Conservation (phyloP, 2,329 filamentous ascomycete species). For the Fusarium xyrophilum region DNA sequence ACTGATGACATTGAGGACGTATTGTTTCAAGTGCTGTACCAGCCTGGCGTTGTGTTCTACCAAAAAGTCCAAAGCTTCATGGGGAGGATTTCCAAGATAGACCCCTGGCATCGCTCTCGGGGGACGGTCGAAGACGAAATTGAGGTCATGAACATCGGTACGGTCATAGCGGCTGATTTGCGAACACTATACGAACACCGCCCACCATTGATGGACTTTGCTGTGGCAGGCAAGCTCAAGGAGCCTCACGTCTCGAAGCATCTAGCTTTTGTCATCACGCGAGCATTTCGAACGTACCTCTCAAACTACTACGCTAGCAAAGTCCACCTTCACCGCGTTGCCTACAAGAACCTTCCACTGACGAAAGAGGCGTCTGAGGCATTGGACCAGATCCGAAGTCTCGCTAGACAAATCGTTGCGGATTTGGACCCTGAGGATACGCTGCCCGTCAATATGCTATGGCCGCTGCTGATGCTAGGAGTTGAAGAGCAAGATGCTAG, state of each 20-base stretch:
- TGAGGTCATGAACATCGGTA: conserved; percentile 62
- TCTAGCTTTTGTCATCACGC: conserved; percentile 57
- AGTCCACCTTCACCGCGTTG: conserved; percentile 63
- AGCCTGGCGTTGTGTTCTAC: conserved; percentile 64
- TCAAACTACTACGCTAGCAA: conserved; percentile 64
- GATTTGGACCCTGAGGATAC: conserved; percentile 53
- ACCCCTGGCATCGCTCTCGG: conserved; percentile 62
- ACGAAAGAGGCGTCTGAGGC: conserved; percentile 58
- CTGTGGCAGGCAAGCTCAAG: conserved; percentile 58
- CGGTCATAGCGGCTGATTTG: conserved; percentile 58
- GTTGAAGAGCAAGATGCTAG: conserved; percentile 59
- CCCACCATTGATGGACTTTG: conserved; percentile 63
- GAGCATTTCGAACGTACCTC: conserved; percentile 62
- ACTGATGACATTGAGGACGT: conserved; percentile 56
- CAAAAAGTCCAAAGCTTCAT: conserved; percentile 65
- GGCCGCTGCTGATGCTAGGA: conserved; percentile 63
- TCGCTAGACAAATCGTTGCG: conserved; percentile 53
- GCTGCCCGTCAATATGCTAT: conserved; percentile 63
- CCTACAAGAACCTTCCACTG: conserved; percentile 60
- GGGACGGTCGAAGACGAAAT: conserved; percentile 65
- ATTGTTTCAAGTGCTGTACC: conserved; percentile 61
- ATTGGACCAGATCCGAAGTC: conserved; percentile 56
- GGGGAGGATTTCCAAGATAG: conserved; percentile 62
- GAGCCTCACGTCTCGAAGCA: conserved; percentile 56
- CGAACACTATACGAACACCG: conserved; percentile 58